Evolutionary conservation across 768 basidiomycete species (phyloP).

Genomic region (Rhizopogon vinicolor): DNA sequence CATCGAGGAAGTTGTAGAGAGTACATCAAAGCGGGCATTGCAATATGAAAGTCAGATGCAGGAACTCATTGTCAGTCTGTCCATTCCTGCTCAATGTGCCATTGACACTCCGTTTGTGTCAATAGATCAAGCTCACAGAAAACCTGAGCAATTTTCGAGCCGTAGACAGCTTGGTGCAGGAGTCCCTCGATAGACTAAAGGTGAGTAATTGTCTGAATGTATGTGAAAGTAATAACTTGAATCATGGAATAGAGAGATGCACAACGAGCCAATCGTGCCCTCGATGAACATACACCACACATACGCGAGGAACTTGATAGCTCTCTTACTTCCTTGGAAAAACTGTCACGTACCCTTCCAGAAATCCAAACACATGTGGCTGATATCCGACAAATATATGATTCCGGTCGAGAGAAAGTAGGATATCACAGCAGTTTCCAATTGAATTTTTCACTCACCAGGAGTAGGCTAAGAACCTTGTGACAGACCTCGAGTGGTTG

Average conservation of each 20-base stretch:
- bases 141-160: conserved; percentile 72
- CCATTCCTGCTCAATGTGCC: too few species aligned
- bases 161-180: conserved; percentile 65
- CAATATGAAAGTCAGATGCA: conserved; percentile 56
- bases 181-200: conserved; percentile 56
- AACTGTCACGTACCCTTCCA: conserved; percentile 58
- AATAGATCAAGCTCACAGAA: conserved; percentile 60
- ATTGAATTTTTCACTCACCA: background rate
- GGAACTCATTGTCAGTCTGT: conserved; percentile 46
- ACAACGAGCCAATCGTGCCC: conserved; percentile 54
- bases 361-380: conserved; percentile 56
- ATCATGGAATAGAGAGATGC: conserved; percentile 42
- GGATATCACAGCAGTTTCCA: conserved; percentile 5
- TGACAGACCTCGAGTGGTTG: conserved; percentile 65
- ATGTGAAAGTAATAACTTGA: background rate
- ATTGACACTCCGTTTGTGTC: background rate
- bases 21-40: conserved; percentile 40
- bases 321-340: conserved; percentile 51
- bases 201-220: conserved; percentile 29
- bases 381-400: conserved; percentile 62
- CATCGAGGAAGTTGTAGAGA: conserved; percentile 43
- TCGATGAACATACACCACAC: conserved; percentile 56
- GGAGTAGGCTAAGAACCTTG: conserved; percentile 57
- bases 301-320: conserved; percentile 58
- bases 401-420: conserved; percentile 68